These are phyloP conservation scores for Saccharomycodes ludwigii DNA, from an alignment of 805 yeast genomes.

Conservation along the genomic window DNA sequence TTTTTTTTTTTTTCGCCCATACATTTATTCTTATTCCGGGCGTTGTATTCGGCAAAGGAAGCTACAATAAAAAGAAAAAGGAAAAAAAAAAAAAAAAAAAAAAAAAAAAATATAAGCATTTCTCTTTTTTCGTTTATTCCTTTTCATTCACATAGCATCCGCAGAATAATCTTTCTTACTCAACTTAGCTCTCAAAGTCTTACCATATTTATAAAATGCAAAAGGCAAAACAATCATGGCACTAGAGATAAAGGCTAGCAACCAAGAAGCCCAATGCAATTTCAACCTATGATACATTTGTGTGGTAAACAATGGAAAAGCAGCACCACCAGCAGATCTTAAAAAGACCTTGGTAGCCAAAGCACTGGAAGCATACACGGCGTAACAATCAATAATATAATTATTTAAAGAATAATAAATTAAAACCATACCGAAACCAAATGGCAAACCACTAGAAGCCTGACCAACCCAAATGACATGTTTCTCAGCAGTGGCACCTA, in stretches of 20 bases:
- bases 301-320: constrained; percentile 69
- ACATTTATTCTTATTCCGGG: too few relatives aligned
- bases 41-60: too few relatives aligned
- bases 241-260: constrained; percentile 63
- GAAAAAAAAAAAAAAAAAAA: too few relatives aligned
- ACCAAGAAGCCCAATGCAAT: constrained; percentile 70
- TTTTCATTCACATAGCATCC: constrained; percentile 20
- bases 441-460: constrained; percentile 63
- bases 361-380: constrained; percentile 69
- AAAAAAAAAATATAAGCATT: too few relatives aligned
- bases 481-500: constrained; percentile 68
- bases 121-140: too few relatives aligned
- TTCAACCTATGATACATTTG: constrained; percentile 71
- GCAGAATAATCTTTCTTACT: constrained; percentile 55
- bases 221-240: constrained; percentile 69
- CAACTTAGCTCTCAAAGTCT: constrained; percentile 43
- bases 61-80: too few relatives aligned
- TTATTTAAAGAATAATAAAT: constrained; percentile 67
- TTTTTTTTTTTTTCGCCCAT: too few relatives aligned
- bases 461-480: constrained; percentile 73
- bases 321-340: constrained; percentile 79
- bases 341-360: constrained; percentile 72
- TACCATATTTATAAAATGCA: constrained; percentile 59
- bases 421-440: constrained; percentile 69
- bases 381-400: constrained; percentile 84